These are phyloP conservation scores for Plasmodium berghei DNA, from an alignment of 169 alveolate species.

Conservation along the genomic window DNA sequence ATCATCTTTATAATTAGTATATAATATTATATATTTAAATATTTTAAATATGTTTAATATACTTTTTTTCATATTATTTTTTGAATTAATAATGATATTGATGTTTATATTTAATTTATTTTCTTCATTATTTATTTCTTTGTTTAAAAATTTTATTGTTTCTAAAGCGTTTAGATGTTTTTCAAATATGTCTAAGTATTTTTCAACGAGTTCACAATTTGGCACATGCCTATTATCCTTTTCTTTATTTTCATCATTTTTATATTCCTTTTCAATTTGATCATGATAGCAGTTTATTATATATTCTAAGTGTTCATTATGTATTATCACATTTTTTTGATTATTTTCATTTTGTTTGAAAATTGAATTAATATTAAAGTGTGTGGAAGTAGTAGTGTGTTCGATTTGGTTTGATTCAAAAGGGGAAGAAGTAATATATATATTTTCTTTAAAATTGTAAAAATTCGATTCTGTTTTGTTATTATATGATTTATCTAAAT, in stretches of 20 bases:
- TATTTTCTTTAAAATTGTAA: background rate
- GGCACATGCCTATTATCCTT: background rate
- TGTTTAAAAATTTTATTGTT: slow-evolving; percentile 31
- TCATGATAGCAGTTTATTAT: slow-evolving; percentile 16
- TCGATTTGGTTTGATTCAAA: background rate
- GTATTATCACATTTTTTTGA: background rate
- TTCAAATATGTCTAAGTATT: slow-evolving; percentile 46
- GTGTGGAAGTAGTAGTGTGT: too few relatives aligned
- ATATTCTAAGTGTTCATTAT: slow-evolving; percentile 29
- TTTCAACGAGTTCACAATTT: slow-evolving; percentile 6
- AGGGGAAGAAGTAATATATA: too few relatives aligned
- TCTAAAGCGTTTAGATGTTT: slow-evolving; percentile 59
- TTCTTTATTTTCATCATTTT: background rate
- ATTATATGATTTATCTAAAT: background rate
- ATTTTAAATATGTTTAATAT: slow-evolving; percentile 33
- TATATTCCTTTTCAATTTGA: background rate
- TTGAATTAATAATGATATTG: slow-evolving; percentile 35
- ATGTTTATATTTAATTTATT: slow-evolving; percentile 34
- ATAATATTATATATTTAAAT: slow-evolving; percentile 25
- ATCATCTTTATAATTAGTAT: slow-evolving; percentile 34
- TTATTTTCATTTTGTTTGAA: background rate
- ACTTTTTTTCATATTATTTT: slow-evolving; percentile 15
- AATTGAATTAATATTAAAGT: slow-evolving; percentile 10
- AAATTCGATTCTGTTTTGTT: background rate
- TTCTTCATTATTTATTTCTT: slow-evolving; percentile 4